Evolutionary conservation across 805 yeast genomes (phyloP).

Genomic region (Monosporozyma solicola): DNA sequence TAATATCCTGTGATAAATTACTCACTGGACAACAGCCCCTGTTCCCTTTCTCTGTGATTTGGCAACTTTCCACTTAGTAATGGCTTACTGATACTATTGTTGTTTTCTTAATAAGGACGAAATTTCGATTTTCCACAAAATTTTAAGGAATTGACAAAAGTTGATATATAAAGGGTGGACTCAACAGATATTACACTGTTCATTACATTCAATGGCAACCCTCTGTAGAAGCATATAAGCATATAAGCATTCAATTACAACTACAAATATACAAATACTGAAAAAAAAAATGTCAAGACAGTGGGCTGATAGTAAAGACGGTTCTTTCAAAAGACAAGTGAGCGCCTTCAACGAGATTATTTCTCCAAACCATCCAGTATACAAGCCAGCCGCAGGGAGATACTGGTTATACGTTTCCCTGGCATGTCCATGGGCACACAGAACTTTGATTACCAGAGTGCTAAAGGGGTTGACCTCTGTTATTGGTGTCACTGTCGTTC

Average conservation of each 20-base stretch:
- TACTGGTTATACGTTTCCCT: slow-evolving; percentile 80
- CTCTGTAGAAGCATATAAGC: too few relatives aligned
- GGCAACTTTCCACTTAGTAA: too few relatives aligned
- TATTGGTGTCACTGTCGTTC: slow-evolving; percentile 69
- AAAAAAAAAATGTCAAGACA: slow-evolving; percentile 17
- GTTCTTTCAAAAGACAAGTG: slow-evolving; percentile 46
- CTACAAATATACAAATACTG: neutral
- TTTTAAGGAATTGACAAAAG: neutral
- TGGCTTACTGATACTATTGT: too few relatives aligned
- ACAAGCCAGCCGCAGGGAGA: slow-evolving; percentile 66
- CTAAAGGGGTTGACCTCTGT: slow-evolving; percentile 62
- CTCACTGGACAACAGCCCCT: too few relatives aligned
- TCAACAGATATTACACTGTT: neutral
- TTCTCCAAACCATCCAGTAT: slow-evolving; percentile 42
- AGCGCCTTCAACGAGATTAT: slow-evolving; percentile 59
- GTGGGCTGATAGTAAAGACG: slow-evolving; percentile 34
- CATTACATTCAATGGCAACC: too few relatives aligned
- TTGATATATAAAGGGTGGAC: neutral
- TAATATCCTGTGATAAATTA: too few relatives aligned
- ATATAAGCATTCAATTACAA: too few relatives aligned
- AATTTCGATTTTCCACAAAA: neutral
- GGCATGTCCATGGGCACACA: slow-evolving; percentile 96
- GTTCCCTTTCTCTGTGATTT: too few relatives aligned
- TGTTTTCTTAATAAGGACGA: neutral
- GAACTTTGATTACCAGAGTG: slow-evolving; percentile 63